Evolutionary conservation across 2,329 filamentous ascomycete genomes (phyloP).

Genomic region (Setomelanomma holmii): DNA sequence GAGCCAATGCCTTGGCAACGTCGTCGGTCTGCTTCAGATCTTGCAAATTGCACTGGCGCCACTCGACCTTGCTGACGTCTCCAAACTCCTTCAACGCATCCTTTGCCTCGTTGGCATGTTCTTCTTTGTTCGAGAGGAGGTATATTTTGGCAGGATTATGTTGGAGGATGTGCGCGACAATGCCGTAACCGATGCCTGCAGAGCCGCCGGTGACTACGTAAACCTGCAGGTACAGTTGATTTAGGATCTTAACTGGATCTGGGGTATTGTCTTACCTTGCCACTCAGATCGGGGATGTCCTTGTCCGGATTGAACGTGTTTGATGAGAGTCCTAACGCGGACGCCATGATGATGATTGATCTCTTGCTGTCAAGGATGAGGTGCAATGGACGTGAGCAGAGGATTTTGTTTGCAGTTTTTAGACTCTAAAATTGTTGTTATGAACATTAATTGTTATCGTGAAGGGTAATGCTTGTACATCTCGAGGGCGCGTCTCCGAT

Average conservation of each 20-base stretch:
- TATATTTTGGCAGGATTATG: constrained; percentile 57
- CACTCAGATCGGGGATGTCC: constrained; percentile 51
- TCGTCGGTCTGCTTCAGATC: constrained; percentile 55
- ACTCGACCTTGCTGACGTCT: constrained; percentile 54
- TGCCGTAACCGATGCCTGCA: constrained; percentile 60
- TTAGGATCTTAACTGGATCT: not conserved
- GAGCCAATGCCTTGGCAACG: constrained; percentile 53
- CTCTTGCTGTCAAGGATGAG: no score
- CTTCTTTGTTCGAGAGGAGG: constrained; percentile 58
- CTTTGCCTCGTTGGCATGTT: constrained; percentile 56
- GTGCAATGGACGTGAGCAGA: no score
- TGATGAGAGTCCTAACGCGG: constrained; percentile 8
- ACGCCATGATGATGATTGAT: constrained; percentile 9
- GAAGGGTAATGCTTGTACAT: not conserved
- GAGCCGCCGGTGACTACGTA: constrained; percentile 59
- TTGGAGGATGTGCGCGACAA: constrained; percentile 60
- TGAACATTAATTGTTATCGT: no score
- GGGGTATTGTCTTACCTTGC: constrained; percentile 34
- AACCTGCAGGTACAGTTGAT: constrained; percentile 31
- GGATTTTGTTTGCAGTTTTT: no score
- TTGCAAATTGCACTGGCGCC: constrained; percentile 56
- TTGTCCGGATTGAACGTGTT: constrained; percentile 51
- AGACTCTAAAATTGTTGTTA: no score
- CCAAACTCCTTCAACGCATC: constrained; percentile 53
- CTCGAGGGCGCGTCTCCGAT: constrained; percentile 5